Evolutionary conservation across 495 filamentous ascomycete genomes (phyloP), one percentile per base, ranked within the genome.

Genomic region (Hyaloscypha hepaticicola): DNA sequence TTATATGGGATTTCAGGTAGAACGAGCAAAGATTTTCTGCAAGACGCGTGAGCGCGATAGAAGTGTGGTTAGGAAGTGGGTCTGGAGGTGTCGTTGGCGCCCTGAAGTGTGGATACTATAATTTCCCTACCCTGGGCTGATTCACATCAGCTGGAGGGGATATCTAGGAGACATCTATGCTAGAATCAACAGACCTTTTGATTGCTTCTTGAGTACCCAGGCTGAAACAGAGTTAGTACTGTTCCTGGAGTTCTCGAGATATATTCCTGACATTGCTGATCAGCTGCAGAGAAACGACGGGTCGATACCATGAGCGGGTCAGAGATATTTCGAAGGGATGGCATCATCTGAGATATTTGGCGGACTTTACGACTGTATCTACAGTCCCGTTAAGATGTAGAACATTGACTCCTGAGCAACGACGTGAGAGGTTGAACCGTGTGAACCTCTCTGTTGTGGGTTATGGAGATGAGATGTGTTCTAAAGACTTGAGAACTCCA

Each of bases 101-200:
- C n/a, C n/a, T n/a, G n/a, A n/a, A n/a, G n/a, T n/a, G n/a, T n/a
- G n/a, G n/a, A n/a, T n/a, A n/a, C n/a, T n/a, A n/a, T n/a, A n/a
- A n/a, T n/a, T n/a, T n/a, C n/a, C n/a, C n/a, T n/a, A n/a, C n/a
- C n/a, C n/a, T n/a, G n/a, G n/a, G n/a, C n/a, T n/a, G n/a, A n/a
- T n/a, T n/a, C n/a, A n/a, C n/a, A n/a, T n/a, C n/a, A n/a, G n/a
- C n/a, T n/a, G n/a, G n/a, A n/a, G n/a, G n/a, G n/a, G n/a, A n/a
- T 63, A 63, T 28, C 33, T 56, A 21, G 50, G 60, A 55, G 60
- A 56, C 22, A 63, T 63, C 28, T 63, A 63, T 45, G 51, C 50
- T 11, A 28, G 60, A 45, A 55, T 63, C 14, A 63, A 19, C 9
- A 63, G 29, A 27, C 51, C 60, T 28, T 63, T 63, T 45, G 49